Conservation (phyloP, 139 green algal species). For the Chlorella sorokiniana region DNA sequence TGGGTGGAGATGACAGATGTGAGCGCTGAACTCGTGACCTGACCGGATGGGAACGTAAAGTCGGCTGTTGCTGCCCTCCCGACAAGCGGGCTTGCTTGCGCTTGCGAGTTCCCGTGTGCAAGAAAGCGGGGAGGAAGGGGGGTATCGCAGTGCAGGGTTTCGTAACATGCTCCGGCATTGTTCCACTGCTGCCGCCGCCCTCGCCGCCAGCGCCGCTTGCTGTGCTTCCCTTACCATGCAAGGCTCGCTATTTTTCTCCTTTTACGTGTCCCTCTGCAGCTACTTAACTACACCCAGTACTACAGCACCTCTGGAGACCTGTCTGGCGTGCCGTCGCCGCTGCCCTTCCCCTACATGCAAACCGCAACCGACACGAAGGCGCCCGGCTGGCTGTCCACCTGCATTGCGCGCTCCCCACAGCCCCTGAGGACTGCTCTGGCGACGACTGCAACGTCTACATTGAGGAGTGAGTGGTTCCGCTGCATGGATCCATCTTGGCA, state of each 20-base stretch:
- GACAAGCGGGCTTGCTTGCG: background rate
- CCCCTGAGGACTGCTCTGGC: conserved; percentile 1
- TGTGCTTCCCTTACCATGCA: background rate
- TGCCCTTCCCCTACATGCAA: background rate
- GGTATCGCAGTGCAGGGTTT: background rate
- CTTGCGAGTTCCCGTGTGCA: too few species aligned
- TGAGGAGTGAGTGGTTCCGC: background rate
- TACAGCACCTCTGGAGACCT: background rate
- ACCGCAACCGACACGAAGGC: background rate
- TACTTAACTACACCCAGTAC: conserved; percentile 1
- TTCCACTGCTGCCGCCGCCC: background rate
- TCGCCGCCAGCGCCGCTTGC: background rate
- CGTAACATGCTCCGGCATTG: background rate
- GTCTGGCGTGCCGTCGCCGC: background rate
- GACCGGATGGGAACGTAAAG: too few species aligned
- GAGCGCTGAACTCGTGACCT: too few species aligned
- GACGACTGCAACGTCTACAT: conserved; percentile 4
- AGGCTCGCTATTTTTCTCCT: background rate
- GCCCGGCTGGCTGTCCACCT: background rate
- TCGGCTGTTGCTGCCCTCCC: too few species aligned
- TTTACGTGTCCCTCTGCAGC: background rate
- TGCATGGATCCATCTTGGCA: background rate
- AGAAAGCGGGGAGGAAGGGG: too few species aligned
- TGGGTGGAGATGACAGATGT: background rate
- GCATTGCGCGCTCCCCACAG: conserved; percentile 4